Conservation (phyloP, 495 filamentous ascomycete genomes). For the Aeminium ludgeri region DNA sequence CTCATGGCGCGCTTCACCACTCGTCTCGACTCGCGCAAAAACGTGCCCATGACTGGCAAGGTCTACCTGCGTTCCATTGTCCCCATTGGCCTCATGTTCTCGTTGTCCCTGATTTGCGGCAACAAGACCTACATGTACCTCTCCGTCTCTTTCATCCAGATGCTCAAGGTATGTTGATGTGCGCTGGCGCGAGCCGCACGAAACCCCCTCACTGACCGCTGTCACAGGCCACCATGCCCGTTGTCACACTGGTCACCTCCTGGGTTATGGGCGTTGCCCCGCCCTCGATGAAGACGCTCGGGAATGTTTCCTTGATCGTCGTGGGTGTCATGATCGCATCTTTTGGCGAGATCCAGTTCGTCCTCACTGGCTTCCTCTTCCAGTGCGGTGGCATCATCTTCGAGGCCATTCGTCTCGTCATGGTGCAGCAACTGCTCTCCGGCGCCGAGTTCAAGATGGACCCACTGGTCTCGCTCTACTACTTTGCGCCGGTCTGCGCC, state of each 20-base stretch:
- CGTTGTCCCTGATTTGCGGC: conserved; percentile 82
- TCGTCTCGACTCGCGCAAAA: conserved; percentile 75
- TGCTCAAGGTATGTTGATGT: conserved; percentile 82
- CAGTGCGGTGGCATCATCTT: conserved; percentile 72
- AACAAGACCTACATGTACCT: conserved; percentile 88
- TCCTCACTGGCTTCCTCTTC: conserved; percentile 71
- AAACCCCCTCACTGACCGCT: not conserved
- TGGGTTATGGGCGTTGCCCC: conserved; percentile 68
- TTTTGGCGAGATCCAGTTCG: conserved; percentile 83
- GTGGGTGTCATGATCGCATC: conserved; percentile 80
- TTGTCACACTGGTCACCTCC: conserved; percentile 68
- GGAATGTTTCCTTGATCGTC: conserved; percentile 78
- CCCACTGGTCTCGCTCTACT: conserved; percentile 86
- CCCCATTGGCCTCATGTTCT: conserved; percentile 86
- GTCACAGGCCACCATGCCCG: conserved; percentile 66
- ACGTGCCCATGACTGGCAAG: conserved; percentile 81
- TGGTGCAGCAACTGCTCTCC: conserved; percentile 80
- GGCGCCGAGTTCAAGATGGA: conserved; percentile 95
- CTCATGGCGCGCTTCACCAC: conserved; percentile 69
- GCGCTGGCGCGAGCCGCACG: no score
- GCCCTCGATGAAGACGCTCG: conserved; percentile 60
- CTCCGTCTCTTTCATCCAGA: conserved; percentile 90
- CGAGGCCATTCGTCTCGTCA: conserved; percentile 77
- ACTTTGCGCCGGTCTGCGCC: conserved; percentile 86
- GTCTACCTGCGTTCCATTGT: conserved; percentile 84